Conservation (phyloP, 2,329 filamentous ascomycete species). For the Beauveria medogensis region DNA sequence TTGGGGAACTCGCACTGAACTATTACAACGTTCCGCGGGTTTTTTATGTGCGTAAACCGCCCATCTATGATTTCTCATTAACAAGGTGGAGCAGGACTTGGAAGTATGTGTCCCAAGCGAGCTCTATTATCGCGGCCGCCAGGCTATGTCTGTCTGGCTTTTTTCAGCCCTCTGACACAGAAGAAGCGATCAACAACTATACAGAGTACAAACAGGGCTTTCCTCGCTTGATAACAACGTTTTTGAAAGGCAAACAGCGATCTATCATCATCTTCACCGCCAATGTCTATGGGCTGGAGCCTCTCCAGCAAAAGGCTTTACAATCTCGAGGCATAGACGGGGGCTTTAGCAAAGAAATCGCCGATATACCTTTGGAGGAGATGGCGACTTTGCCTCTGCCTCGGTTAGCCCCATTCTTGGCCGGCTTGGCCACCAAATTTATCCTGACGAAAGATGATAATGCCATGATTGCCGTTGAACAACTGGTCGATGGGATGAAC, state of each 20-base stretch:
- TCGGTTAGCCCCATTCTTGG: not conserved
- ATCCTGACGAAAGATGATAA: slow-evolving; percentile 14
- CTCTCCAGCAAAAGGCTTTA: not conserved
- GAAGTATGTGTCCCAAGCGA: slow-evolving; percentile 14
- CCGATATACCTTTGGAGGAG: not conserved
- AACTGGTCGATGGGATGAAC: slow-evolving; percentile 21
- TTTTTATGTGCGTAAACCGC: slow-evolving; percentile 7
- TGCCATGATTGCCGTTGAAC: slow-evolving; percentile 20
- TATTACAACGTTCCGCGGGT: slow-evolving; percentile 15
- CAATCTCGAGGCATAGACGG: not conserved
- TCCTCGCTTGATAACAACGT: slow-evolving; percentile 3
- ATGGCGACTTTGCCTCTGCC: not conserved
- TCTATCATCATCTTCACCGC: not conserved
- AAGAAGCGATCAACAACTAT: slow-evolving; percentile 16
- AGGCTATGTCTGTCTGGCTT: slow-evolving; percentile 14
- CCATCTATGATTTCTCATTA: not conserved
- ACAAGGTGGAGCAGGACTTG: slow-evolving; percentile 10
- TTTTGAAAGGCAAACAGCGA: not conserved
- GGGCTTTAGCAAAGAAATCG: not conserved
- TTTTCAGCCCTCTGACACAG: slow-evolving; percentile 9
- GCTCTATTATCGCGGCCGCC: slow-evolving; percentile 8
- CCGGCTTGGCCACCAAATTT: not conserved
- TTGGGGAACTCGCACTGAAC: slow-evolving; percentile 13
- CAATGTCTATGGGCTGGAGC: not conserved
- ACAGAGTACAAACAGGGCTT: slow-evolving; percentile 19